Evolutionary conservation across 768 basidiomycete genomes (phyloP), one percentile per base, ranked within the genome.

Genomic region (Xanthoconium stramineum): DNA sequence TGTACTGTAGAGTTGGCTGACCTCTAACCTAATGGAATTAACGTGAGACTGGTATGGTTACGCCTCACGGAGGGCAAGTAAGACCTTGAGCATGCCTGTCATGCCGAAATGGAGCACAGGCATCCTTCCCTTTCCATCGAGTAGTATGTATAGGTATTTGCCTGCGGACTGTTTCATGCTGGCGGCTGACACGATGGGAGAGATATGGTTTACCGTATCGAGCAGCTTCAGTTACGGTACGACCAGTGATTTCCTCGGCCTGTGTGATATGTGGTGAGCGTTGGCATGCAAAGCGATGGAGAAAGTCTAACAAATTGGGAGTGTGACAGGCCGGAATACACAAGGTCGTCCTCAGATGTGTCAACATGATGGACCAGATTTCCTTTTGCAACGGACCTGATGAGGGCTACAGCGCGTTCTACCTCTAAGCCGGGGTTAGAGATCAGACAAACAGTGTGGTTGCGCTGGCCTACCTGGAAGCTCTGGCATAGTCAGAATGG

Each of bases 71-170:
- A 15, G 30, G 10, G 24, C 0, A 10, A 19, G 42, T 67, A 35
- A 50, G 24, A 83, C 86, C 73, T 86, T 84, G 35, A 91, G 74
- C 82, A 84, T 87, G n/a, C 89, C 89, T 2, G 89, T 91, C 90
- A 91, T 92, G 3, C 89, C 90, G 61, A 91, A 89, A 65, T 91
- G 89, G 47, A 91, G 70, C 3, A 91, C 84, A 5, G 89, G 89
- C 59, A 81, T 67, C 63, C 75, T 76, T 0, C 87, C 88, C 14
- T 72, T 56, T 8, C 86, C 87, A 32, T 81, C 78, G 3, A 91
- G 76, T 43, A 79, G 76, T 12, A 91, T 67, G 62, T 86, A 92
- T 57, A 86, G 84, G n/a, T 80, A 74, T 68, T 88, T 83, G 50
- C 85, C 83, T 83, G 28, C 15, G 47, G 38, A 51, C 19, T 35